phyloP scores from a whole-genome alignment of 176 grass and related monocot species.

The Saccharum spontaneum region DNA sequence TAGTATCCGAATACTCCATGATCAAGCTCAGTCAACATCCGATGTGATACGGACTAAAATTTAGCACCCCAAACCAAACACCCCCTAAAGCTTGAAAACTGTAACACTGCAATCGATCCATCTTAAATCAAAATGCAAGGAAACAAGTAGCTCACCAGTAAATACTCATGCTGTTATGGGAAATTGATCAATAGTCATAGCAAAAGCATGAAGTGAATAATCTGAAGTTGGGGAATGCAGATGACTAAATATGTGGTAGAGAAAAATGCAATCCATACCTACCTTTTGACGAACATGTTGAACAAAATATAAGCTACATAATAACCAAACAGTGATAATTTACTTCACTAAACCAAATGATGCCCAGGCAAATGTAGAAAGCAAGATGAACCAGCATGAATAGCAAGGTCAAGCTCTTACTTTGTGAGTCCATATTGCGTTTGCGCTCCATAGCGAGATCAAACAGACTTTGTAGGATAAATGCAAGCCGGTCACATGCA shows the following conservation, averaged over 20 bases:
- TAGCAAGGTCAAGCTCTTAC: constrained; percentile 38
- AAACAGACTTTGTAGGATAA: constrained; percentile 88
- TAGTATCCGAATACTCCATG: too few relatives aligned
- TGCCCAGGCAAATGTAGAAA: not conserved
- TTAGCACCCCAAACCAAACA: too few relatives aligned
- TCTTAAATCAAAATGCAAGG: not conserved
- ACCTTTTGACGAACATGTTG: not conserved
- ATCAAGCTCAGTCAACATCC: too few relatives aligned
- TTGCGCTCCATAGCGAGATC: constrained; percentile 87
- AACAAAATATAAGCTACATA: not conserved
- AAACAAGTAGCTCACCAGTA: not conserved
- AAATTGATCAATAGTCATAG: not conserved
- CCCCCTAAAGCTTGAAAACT: not conserved
- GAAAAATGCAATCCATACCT: not conserved
- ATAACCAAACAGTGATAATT: not conserved
- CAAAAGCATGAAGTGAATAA: not conserved
- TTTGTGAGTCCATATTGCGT: constrained; percentile 52
- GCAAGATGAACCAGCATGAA: constrained; percentile 18
- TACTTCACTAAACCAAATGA: constrained; percentile 17
- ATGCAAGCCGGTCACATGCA: constrained; percentile 92
- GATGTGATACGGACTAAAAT: too few relatives aligned
- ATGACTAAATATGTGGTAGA: not conserved
- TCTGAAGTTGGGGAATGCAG: not conserved
- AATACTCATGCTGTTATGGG: not conserved
- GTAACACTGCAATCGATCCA: constrained; percentile 19